Conservation (phyloP, 768 basidiomycete species). For the Candolleomyces efflorescens region DNA sequence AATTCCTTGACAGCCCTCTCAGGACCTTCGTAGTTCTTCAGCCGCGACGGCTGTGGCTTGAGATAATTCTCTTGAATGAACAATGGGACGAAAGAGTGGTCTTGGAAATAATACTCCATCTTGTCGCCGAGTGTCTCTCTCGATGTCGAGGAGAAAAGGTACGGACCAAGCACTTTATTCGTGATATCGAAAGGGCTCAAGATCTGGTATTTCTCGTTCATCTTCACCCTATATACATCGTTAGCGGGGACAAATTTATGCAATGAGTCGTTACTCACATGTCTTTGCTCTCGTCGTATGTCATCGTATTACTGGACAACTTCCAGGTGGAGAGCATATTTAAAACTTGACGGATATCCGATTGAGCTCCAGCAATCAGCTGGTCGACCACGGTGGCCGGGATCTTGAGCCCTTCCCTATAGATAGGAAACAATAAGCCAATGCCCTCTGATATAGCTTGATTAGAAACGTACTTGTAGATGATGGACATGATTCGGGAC, state of each 20-base stretch:
- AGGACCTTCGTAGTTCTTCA: constrained; percentile 55
- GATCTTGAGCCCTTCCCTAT: constrained; percentile 90
- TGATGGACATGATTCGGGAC: constrained; percentile 83
- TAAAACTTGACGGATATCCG: constrained; percentile 94
- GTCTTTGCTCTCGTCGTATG: constrained; percentile 88
- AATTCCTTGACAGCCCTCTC: constrained; percentile 69
- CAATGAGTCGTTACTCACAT: constrained; percentile 51
- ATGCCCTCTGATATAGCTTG: neutral
- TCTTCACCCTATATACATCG: constrained; percentile 54
- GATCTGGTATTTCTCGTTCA: constrained; percentile 90
- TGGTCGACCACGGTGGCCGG: constrained; percentile 90
- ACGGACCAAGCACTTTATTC: constrained; percentile 86
- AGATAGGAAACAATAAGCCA: neutral
- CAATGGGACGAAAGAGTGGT: constrained; percentile 88
- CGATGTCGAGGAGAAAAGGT: constrained; percentile 79
- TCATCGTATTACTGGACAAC: constrained; percentile 74
- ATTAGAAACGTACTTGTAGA: constrained; percentile 67
- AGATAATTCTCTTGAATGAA: constrained; percentile 98
- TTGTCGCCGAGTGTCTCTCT: constrained; percentile 85
- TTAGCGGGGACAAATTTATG: no score
- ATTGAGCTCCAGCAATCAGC: constrained; percentile 82
- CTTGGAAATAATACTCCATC: constrained; percentile 96
- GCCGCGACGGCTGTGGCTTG: constrained; percentile 68
- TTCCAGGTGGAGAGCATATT: constrained; percentile 99
- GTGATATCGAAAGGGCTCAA: constrained; percentile 92